Percentiles rank a stretch among this genome's conserved stretches.
Conservation (phyloP, 352 stramenopile genomes). For the Bremia lactucae region DNA sequence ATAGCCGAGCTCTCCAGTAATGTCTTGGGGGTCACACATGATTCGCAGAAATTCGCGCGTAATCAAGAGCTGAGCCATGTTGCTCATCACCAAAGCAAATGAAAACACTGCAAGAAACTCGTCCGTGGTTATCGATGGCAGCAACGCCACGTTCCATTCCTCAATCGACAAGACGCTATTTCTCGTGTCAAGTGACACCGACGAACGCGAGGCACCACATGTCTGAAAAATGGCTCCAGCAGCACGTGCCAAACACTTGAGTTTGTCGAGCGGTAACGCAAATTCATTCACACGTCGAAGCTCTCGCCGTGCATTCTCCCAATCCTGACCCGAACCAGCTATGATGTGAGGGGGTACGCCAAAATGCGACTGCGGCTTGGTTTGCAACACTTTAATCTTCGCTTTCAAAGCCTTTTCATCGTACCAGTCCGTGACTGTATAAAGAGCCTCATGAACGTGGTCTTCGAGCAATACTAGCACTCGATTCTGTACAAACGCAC, state of each 20-base stretch:
- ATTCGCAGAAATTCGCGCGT: slow-evolving; percentile 45
- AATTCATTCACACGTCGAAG: slow-evolving; percentile 44
- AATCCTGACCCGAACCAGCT: slow-evolving; percentile 31
- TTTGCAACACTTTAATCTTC: slow-evolving; percentile 48
- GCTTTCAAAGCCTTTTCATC: slow-evolving; percentile 32
- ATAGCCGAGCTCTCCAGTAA: slow-evolving; percentile 57
- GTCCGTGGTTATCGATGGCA: slow-evolving; percentile 42
- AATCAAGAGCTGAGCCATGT: slow-evolving; percentile 31
- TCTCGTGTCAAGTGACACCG: slow-evolving; percentile 11
- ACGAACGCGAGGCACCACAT: slow-evolving; percentile 18
- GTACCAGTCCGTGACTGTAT: slow-evolving; percentile 37
- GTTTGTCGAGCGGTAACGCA: slow-evolving; percentile 52
- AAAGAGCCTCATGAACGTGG: slow-evolving; percentile 43
- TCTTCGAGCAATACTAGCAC: slow-evolving; percentile 52
- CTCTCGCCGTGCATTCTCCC: slow-evolving; percentile 44
- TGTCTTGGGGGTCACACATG: slow-evolving; percentile 48
- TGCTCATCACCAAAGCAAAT: slow-evolving; percentile 46
- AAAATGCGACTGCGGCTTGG: slow-evolving; percentile 43
- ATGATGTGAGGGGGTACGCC: slow-evolving; percentile 37
- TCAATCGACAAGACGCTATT: slow-evolving; percentile 27
- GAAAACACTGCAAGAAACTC: slow-evolving; percentile 57
- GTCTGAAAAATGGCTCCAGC: slow-evolving; percentile 44
- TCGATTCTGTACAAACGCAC: slow-evolving; percentile 34
- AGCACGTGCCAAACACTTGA: slow-evolving; percentile 57
- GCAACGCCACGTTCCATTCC: slow-evolving; percentile 23